phyloP scores from a whole-genome alignment of 75 land plant species.

The Selaginella moellendorffii region DNA sequence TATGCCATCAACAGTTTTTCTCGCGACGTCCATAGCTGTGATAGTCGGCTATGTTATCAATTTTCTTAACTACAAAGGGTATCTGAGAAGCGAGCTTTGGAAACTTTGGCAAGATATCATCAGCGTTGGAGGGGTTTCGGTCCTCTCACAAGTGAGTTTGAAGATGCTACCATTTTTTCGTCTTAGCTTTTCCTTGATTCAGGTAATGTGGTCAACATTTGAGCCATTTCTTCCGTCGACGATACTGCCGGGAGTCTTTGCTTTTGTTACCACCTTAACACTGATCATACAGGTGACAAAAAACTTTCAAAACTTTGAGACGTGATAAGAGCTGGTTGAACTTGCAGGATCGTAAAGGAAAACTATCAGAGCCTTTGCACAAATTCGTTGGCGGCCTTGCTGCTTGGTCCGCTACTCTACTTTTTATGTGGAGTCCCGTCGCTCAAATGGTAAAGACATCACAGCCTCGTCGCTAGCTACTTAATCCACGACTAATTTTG shows the following conservation, averaged over 20 bases:
- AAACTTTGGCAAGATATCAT: constrained; percentile 17
- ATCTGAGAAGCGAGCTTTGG: no score
- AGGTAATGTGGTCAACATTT: constrained; percentile 43
- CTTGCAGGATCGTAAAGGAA: constrained; percentile 20
- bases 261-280: not conserved
- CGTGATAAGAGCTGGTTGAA: no score
- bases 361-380: constrained; percentile 12
- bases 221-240: constrained; percentile 24
- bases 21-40: constrained; percentile 37
- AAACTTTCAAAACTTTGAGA: no score
- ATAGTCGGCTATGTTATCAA: constrained; percentile 53
- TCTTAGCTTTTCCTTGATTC: constrained; percentile 5
- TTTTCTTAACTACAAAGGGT: constrained; percentile 58
- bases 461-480: no score
- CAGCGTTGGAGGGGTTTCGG: constrained; percentile 29
- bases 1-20: constrained; percentile 18
- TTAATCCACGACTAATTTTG: no score
- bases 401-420: constrained; percentile 21
- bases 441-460: constrained; percentile 33
- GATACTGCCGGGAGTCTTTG: constrained; percentile 17
- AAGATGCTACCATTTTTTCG: not conserved
- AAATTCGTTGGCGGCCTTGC: constrained; percentile 22
- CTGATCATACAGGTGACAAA: constrained; percentile 1
- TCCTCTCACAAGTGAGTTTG: constrained; percentile 29
- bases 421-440: constrained; percentile 37